A percentile compares a stretch with the other conserved stretches of the same genome.
Evolutionary conservation across 108 stramenopile species (phyloP).

Genomic region (Skeletonema marinoi): DNA sequence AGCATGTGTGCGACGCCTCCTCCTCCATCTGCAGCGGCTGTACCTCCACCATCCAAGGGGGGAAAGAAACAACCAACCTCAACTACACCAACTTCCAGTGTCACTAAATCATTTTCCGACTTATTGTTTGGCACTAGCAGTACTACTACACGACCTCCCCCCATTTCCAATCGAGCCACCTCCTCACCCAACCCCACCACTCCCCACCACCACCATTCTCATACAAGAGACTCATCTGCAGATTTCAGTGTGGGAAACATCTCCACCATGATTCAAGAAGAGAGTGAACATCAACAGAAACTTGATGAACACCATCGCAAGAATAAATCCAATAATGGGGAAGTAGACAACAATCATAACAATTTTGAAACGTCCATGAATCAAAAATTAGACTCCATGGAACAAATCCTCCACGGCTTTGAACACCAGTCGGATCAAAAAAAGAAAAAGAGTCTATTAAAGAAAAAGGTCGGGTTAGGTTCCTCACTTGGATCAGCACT

Average conservation of each 20-base stretch:
- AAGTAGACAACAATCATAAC: conserved; percentile 2
- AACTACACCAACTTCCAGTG: too few species aligned
- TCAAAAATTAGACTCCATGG: conserved; percentile 32
- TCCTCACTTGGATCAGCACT: background rate
- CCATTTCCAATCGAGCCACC: background rate
- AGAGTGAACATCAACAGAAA: conserved; percentile 43
- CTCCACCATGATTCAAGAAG: conserved; percentile 46
- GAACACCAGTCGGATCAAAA: conserved; percentile 19
- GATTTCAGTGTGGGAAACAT: conserved; percentile 52
- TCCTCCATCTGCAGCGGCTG: conserved; percentile 6
- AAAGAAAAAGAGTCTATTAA: conserved; percentile 13
- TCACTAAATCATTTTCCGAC: background rate
- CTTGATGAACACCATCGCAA: conserved; percentile 31
- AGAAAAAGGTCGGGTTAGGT: background rate
- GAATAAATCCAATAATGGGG: background rate
- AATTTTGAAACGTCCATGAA: conserved; percentile 14
- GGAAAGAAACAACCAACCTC: background rate
- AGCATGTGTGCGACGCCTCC: conserved; percentile 72
- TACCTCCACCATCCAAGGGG: background rate
- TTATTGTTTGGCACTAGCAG: background rate
- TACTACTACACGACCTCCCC: background rate
- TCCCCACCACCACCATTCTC: background rate
- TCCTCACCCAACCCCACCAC: background rate
- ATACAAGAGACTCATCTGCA: conserved; percentile 32
- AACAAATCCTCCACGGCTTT: conserved; percentile 4